Evolutionary conservation across 2,329 filamentous ascomycete genomes (phyloP).

Genomic region (Aspergillus tubingensis): DNA sequence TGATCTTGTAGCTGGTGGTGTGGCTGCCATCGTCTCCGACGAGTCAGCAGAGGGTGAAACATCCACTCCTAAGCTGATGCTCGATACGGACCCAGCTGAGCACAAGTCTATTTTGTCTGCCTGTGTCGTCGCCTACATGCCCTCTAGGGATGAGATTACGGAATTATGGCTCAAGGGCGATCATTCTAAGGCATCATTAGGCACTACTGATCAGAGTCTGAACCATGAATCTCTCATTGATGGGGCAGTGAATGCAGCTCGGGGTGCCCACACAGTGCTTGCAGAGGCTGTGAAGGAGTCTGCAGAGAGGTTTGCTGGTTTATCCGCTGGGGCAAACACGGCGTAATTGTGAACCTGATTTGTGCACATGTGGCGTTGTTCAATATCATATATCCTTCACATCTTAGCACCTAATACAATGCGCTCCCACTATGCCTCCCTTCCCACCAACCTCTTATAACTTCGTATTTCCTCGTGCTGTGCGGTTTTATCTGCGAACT

Average conservation of each 20-base stretch:
- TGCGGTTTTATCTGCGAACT: not conserved
- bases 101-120: conserved; percentile 76
- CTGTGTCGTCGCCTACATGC: conserved; percentile 88
- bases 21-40: conserved; percentile 73
- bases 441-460: not conserved
- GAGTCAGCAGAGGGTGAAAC: conserved; percentile 24
- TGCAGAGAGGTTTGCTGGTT: conserved; percentile 42
- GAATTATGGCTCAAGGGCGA: conserved; percentile 92
- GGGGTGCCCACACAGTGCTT: conserved; percentile 60
- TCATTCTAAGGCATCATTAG: conserved; percentile 38
- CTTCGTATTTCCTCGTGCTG: not conserved
- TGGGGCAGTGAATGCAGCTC: conserved; percentile 64
- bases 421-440: not conserved
- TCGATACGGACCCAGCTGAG: conserved; percentile 82
- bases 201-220: conserved; percentile 39
- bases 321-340: conserved; percentile 12
- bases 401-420: conserved; percentile 8
- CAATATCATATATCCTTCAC: conserved; percentile 3
- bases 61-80: conserved; percentile 49
- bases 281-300: conserved; percentile 63
- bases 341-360: not conserved
- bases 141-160: conserved; percentile 84
- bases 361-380: not conserved
- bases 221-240: conserved; percentile 59
- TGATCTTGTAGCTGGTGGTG: conserved; percentile 84